A percentile compares a stretch with the other conserved stretches of the same genome.
Evolutionary conservation across 116 monocot species (phyloP).

Genomic region (Zostera marina): DNA sequence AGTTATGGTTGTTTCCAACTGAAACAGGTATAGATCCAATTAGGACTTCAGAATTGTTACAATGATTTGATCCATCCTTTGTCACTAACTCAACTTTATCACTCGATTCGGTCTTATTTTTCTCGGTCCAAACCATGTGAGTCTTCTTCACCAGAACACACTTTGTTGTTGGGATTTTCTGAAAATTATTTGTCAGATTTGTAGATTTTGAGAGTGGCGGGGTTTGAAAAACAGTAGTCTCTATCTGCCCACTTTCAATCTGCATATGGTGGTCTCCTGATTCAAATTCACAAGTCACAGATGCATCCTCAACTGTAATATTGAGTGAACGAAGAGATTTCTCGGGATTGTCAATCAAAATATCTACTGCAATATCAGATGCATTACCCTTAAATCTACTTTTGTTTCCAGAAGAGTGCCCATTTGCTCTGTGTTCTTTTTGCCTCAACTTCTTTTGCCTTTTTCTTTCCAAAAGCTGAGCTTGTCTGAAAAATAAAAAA

Average conservation of each 20-base stretch:
- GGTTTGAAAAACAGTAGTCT: neutral
- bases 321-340: neutral
- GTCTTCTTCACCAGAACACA: neutral
- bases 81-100: neutral
- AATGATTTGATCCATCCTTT: neutral
- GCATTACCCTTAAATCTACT: neutral
- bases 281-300: neutral
- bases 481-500: constrained; percentile 1
- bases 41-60: constrained; percentile 2
- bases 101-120: constrained; percentile 1
- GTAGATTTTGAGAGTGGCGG: neutral
- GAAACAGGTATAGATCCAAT: constrained; percentile 4
- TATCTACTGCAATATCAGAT: neutral
- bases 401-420: neutral
- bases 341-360: neutral
- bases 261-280: neutral
- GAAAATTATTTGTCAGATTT: neutral
- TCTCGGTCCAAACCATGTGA: constrained; percentile 6
- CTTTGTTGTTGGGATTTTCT: neutral
- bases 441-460: constrained; percentile 3
- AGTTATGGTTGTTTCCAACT: neutral
- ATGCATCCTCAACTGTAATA: neutral
- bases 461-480: constrained; percentile 3
- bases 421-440: constrained; percentile 3
- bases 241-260: constrained; percentile 1